These are phyloP conservation scores for Laguncularia racemosa DNA, from an alignment of 345 rosid species.

Conservation along the genomic window DNA sequence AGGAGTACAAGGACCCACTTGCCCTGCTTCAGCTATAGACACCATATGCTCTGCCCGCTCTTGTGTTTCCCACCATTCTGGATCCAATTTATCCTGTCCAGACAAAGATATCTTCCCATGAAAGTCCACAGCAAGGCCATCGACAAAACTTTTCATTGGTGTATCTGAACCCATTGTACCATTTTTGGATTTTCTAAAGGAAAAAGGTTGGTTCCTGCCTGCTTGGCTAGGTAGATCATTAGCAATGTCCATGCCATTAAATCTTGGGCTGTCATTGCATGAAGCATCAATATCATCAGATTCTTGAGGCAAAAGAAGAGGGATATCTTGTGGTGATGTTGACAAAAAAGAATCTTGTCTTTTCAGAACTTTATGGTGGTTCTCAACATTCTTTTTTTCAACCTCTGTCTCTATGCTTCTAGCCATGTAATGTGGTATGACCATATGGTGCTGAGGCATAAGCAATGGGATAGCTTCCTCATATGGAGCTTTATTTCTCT, in stretches of 20 bases:
- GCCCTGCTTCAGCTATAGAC: conserved; percentile 55
- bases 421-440: conserved; percentile 94
- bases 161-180: conserved; percentile 45
- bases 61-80: conserved; percentile 91
- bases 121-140: conserved; percentile 39
- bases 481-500: conserved; percentile 94
- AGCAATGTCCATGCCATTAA: conserved; percentile 26
- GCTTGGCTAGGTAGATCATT: conserved; percentile 14
- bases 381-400: conserved; percentile 39
- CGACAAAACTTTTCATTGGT: conserved; percentile 89
- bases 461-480: conserved; percentile 95
- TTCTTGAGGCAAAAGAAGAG: conserved; percentile 88
- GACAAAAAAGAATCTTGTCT: conserved; percentile 77
- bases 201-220: conserved; percentile 44
- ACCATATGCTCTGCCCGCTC: conserved; percentile 68
- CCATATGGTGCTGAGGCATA: conserved; percentile 99
- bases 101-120: conserved; percentile 22
- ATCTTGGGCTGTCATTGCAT: conserved; percentile 28
- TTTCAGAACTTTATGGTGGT: conserved; percentile 29
- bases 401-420: conserved; percentile 39
- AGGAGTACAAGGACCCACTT: conserved; percentile 85
- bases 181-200: conserved; percentile 49
- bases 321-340: conserved; percentile 85
- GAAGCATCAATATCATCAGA: conserved; percentile 45
- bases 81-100: conserved; percentile 30